Conservation (phyloP, 2,329 filamentous ascomycete genomes). For the Akanthomyces dipterigenus region DNA sequence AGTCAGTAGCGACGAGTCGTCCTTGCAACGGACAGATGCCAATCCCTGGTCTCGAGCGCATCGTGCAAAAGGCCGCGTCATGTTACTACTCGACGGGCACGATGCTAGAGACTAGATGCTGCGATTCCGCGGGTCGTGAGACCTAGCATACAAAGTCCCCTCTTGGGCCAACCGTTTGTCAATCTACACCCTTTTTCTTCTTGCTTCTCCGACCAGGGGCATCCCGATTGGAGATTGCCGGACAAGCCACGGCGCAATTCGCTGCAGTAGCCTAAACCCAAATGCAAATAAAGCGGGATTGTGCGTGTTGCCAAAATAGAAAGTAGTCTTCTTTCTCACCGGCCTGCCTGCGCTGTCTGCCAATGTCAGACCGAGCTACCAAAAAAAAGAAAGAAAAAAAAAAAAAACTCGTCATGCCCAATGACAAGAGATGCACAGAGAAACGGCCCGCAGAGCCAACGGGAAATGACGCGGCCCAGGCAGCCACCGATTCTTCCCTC, state of each 20-base stretch:
- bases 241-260: not conserved
- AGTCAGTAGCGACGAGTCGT: not conserved
- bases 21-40: not conserved
- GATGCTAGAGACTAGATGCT: not conserved
- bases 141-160: not conserved
- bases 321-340: not conserved
- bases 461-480: not conserved
- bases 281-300: not conserved
- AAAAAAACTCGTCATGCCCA: no score
- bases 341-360: not conserved
- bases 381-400: no score
- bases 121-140: not conserved
- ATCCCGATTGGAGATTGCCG: not conserved
- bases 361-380: no score
- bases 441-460: not conserved
- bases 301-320: not conserved
- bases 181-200: no score
- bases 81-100: not conserved
- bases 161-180: not conserved
- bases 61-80: not conserved
- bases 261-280: not conserved
- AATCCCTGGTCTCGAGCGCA: not conserved
- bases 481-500: not conserved
- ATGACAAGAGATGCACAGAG: not conserved
- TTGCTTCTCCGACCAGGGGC: not conserved